Evolutionary conservation across 2,329 filamentous ascomycete species (phyloP).

Genomic region (Beauveria asiatica): DNA sequence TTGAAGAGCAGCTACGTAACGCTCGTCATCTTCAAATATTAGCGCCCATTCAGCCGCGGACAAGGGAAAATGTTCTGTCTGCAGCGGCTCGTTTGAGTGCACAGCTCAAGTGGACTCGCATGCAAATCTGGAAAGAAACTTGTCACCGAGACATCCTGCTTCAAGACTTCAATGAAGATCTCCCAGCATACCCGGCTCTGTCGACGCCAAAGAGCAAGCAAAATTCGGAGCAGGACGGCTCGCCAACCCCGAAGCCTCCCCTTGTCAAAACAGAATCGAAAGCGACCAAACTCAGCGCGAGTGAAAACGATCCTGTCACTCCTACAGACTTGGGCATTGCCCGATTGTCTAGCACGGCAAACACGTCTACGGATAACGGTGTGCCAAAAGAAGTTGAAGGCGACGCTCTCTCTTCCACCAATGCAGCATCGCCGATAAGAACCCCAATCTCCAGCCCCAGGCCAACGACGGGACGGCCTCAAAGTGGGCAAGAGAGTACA

Average conservation of each 20-base stretch:
- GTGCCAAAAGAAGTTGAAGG: background rate
- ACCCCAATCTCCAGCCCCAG: conserved; percentile 17
- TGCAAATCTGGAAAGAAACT: conserved; percentile 86
- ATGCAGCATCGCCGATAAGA: conserved; percentile 16
- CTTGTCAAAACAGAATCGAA: conserved; percentile 21
- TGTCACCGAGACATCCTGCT: conserved; percentile 84
- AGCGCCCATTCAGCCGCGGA: conserved; percentile 84
- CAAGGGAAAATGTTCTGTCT: conserved; percentile 75
- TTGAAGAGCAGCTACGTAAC: conserved; percentile 79
- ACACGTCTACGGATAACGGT: background rate
- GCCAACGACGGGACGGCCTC: conserved; percentile 13
- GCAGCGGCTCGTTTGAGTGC: conserved; percentile 78
- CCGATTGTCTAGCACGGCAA: conserved; percentile 12
- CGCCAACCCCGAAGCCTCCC: conserved; percentile 19
- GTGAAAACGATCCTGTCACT: conserved; percentile 20
- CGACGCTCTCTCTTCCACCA: conserved; percentile 15
- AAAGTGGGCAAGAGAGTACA: conserved; percentile 15
- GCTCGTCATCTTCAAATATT: conserved; percentile 83
- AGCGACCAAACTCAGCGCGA: conserved; percentile 18
- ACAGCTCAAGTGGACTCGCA: conserved; percentile 86
- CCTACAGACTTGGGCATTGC: conserved; percentile 18
- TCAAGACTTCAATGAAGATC: conserved; percentile 77
- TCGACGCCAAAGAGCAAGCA: conserved; percentile 21
- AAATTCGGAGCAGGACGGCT: conserved; percentile 19
- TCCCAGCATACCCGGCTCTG: conserved; percentile 15